These are phyloP conservation scores for Liquidambar formosana DNA, from an alignment of 164 flowering plant species.

Conservation along the genomic window DNA sequence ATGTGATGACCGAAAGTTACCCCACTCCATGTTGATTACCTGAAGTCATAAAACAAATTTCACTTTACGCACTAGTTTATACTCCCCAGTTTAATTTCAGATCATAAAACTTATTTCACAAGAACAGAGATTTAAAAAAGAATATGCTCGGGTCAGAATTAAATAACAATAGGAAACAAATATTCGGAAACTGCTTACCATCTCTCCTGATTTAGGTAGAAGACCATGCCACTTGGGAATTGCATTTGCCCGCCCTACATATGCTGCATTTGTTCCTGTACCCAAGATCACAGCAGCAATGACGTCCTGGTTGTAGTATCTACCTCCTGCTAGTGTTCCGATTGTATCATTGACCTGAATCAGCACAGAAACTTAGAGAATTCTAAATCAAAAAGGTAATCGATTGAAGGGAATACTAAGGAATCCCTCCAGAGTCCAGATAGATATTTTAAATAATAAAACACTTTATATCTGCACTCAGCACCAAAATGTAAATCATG, in stretches of 20 bases:
- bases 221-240: conserved; percentile 97
- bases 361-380: conserved; percentile 3
- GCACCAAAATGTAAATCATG: neutral
- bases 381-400: neutral
- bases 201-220: conserved; percentile 87
- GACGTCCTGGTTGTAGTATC: conserved; percentile 68
- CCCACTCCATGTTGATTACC: conserved; percentile 99
- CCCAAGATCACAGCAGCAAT: conserved; percentile 92
- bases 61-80: neutral
- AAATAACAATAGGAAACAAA: neutral
- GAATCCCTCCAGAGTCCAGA: neutral
- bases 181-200: conserved; percentile 55
- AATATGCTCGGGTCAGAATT: neutral
- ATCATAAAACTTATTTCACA: neutral
- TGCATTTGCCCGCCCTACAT: conserved; percentile 88
- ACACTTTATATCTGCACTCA: too few relatives aligned
- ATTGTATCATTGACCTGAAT: conserved; percentile 93
- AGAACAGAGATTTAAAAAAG: neutral
- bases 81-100: neutral
- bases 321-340: conserved; percentile 95
- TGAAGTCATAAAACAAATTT: conserved; percentile 13
- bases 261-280: conserved; percentile 99
- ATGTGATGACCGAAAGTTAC: conserved; percentile 86
- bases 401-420: neutral
- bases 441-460: neutral